Percentiles rank a stretch among this genome's conserved stretches.
Evolutionary conservation across 2,329 filamentous ascomycete genomes (phyloP).

Genomic region (Laburnicola sp.): DNA sequence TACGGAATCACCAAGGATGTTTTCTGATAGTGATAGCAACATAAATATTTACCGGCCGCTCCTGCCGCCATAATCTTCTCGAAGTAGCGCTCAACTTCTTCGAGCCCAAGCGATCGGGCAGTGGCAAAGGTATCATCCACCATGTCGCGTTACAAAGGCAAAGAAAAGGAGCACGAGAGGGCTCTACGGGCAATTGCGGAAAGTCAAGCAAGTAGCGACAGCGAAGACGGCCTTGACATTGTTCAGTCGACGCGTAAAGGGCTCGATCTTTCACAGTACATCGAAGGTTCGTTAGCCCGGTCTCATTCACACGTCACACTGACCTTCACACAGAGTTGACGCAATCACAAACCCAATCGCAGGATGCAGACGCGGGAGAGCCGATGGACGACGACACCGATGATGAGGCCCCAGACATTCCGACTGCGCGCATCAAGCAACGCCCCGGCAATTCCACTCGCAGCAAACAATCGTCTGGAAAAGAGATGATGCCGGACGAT

Average conservation of each 20-base stretch:
- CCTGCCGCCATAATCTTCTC: not conserved
- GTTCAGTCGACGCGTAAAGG: constrained; percentile 39
- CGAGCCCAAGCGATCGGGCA: no score
- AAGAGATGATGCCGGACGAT: not conserved
- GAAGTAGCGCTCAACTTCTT: not conserved
- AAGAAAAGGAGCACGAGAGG: constrained; percentile 19
- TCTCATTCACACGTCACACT: constrained; percentile 5
- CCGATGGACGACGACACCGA: constrained; percentile 12
- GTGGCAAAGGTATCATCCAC: not conserved
- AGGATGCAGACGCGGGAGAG: constrained; percentile 13
- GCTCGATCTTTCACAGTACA: constrained; percentile 39
- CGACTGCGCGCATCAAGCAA: not conserved
- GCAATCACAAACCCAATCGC: constrained; percentile 30
- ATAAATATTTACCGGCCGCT: not conserved
- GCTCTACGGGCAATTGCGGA: constrained; percentile 31
- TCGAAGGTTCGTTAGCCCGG: constrained; percentile 29
- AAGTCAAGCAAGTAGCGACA: constrained; percentile 40
- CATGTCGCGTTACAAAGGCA: constrained; percentile 23
- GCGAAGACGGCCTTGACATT: constrained; percentile 50
- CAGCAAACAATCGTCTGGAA: not conserved
- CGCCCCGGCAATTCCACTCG: not conserved
- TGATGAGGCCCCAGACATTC: constrained; percentile 11
- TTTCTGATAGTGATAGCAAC: not conserved
- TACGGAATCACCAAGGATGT: not conserved
- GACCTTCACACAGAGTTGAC: constrained; percentile 27